Conservation (phyloP, 1,284 basidiomycete genomes). For the Cryptococcus sp. region DNA sequence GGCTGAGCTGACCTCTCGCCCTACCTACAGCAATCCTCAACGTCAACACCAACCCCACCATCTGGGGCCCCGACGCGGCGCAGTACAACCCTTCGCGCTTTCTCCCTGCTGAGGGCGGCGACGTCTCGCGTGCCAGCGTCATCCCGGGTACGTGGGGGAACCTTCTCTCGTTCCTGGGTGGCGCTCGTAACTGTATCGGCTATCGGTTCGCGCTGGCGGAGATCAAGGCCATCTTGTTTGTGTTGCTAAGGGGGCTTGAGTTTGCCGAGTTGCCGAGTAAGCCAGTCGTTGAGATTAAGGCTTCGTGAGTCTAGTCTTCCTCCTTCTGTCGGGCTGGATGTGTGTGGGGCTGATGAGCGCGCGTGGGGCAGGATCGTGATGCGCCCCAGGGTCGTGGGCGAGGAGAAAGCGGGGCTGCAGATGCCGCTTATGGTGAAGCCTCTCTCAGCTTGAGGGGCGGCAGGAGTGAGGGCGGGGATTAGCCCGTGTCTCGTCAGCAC, state of each 20-base stretch:
- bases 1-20: neutral
- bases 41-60: constrained; percentile 59
- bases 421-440: constrained; percentile 44
- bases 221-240: constrained; percentile 61
- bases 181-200: constrained; percentile 67
- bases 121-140: constrained; percentile 32
- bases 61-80: constrained; percentile 68
- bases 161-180: constrained; percentile 64
- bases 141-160: constrained; percentile 64
- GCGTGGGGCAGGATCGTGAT: constrained; percentile 40
- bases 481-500: too few species aligned
- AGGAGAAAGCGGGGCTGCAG: constrained; percentile 43
- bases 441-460: constrained; percentile 6
- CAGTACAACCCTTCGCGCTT: constrained; percentile 55
- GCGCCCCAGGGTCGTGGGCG: constrained; percentile 42
- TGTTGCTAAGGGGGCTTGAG: constrained; percentile 58
- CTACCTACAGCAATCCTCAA: constrained; percentile 48
- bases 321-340: neutral
- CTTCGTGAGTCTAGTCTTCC: constrained; percentile 28
- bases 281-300: constrained; percentile 35
- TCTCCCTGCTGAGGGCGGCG: constrained; percentile 16
- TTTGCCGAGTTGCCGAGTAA: constrained; percentile 54
- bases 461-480: too few species aligned
- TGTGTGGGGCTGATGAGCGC: neutral
- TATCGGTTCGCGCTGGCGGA: constrained; percentile 67